phyloP scores from a whole-genome alignment of 2,329 filamentous ascomycete genomes.

The Hypoxylon sp. region DNA sequence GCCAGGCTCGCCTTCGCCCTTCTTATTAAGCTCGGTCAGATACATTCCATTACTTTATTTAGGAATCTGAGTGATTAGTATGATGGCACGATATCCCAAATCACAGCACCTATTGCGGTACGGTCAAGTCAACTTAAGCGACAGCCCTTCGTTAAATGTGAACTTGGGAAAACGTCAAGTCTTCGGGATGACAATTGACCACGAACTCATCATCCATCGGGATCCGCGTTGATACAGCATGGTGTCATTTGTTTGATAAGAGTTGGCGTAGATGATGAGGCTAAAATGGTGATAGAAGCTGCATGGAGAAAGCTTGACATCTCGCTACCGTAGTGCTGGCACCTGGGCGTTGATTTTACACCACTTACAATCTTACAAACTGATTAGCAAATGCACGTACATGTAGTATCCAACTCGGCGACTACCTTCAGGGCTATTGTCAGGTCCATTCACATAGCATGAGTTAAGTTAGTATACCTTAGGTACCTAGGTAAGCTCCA shows the following conservation, averaged over 20 bases:
- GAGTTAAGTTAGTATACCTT: neutral
- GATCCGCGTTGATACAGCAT: neutral
- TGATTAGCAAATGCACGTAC: slow-evolving; percentile 29
- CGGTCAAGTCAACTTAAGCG: neutral
- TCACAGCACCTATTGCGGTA: slow-evolving; percentile 1
- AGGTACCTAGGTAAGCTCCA: no score
- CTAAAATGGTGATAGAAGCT: slow-evolving; percentile 22
- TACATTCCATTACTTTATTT: neutral
- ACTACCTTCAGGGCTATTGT: slow-evolving; percentile 21
- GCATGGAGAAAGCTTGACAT: slow-evolving; percentile 24
- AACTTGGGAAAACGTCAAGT: neutral
- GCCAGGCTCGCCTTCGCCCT: neutral
- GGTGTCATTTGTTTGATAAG: neutral
- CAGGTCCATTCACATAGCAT: slow-evolving; percentile 22
- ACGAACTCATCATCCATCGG: neutral
- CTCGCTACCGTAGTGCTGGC: slow-evolving; percentile 32
- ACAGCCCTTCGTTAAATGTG: neutral
- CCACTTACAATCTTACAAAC: slow-evolving; percentile 39
- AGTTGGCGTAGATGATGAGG: slow-evolving; percentile 14
- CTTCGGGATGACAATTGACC: neutral
- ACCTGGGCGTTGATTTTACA: slow-evolving; percentile 8
- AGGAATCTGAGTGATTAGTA: slow-evolving; percentile 1
- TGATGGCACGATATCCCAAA: slow-evolving; percentile 3
- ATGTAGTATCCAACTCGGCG: slow-evolving; percentile 29
- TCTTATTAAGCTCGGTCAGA: neutral